Conservation (phyloP, 768 basidiomycete genomes). For the Leccinellum luteum region DNA sequence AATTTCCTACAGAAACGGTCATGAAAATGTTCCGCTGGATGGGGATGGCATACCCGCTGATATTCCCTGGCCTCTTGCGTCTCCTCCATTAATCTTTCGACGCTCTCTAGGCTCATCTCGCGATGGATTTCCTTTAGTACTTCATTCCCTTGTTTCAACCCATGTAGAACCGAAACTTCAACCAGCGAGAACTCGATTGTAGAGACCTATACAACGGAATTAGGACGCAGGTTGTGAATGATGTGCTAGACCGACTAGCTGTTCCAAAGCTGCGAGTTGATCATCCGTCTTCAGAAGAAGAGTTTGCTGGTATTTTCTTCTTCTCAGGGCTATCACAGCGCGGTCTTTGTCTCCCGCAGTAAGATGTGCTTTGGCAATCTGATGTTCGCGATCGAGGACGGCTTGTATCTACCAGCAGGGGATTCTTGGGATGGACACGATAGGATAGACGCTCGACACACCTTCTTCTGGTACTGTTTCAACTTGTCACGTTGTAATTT, state of each 20-base stretch:
- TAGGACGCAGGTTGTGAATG: neutral
- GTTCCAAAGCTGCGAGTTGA: constrained; percentile 86
- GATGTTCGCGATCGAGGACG: constrained; percentile 82
- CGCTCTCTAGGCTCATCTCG: constrained; percentile 87
- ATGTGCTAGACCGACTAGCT: constrained; percentile 56
- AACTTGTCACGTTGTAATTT: constrained; percentile 96
- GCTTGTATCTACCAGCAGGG: constrained; percentile 65
- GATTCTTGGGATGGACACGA: neutral
- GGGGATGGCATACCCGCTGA: constrained; percentile 59
- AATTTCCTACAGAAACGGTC: constrained; percentile 68
- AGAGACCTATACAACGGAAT: constrained; percentile 63
- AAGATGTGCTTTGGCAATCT: constrained; percentile 83
- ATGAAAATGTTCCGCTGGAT: neutral
- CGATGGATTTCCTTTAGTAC: constrained; percentile 93
- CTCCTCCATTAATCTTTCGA: constrained; percentile 93
- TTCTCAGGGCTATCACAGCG: constrained; percentile 83
- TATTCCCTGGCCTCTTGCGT: constrained; percentile 92
- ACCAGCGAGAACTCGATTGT: constrained; percentile 96
- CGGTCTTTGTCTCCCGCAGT: constrained; percentile 80
- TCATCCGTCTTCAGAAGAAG: constrained; percentile 84
- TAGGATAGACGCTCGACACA: constrained; percentile 29
- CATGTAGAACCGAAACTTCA: constrained; percentile 89
- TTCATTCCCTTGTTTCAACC: constrained; percentile 89
- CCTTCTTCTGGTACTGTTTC: constrained; percentile 94
- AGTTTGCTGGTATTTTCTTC: constrained; percentile 91